These are phyloP conservation scores for Pichia sp. DNA, from an alignment of 1,139 yeast species.

Conservation along the genomic window DNA sequence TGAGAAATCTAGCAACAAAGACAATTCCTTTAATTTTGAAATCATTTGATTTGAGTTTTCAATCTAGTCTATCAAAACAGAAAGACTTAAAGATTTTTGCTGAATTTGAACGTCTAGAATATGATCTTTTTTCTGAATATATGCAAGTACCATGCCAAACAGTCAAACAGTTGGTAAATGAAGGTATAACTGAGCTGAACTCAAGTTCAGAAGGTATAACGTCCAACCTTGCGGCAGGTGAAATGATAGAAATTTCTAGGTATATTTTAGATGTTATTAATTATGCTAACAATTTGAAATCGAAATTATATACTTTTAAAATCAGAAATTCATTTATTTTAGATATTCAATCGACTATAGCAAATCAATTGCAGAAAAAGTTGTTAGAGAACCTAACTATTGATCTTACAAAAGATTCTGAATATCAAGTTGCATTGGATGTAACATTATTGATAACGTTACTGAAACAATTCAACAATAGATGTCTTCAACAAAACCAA, in stretches of 20 bases:
- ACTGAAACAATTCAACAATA: constrained; percentile 20
- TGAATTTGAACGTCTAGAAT: constrained; percentile 44
- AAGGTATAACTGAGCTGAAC: constrained; percentile 40
- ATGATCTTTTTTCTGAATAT: constrained; percentile 51
- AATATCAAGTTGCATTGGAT: constrained; percentile 26
- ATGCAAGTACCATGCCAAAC: constrained; percentile 45
- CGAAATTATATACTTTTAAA: constrained; percentile 20
- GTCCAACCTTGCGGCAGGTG: constrained; percentile 13
- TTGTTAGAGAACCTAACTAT: constrained; percentile 14
- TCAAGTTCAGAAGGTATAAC: constrained; percentile 34
- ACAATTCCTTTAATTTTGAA: constrained; percentile 44
- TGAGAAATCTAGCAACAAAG: constrained; percentile 40
- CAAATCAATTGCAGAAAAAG: constrained; percentile 20
- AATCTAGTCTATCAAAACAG: constrained; percentile 35
- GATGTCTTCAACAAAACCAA: too few species aligned
- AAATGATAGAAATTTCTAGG: constrained; percentile 31
- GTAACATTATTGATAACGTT: constrained; percentile 21
- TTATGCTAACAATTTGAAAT: constrained; percentile 41
- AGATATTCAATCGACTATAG: constrained; percentile 24
- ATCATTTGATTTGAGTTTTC: constrained; percentile 44
- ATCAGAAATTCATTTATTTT: constrained; percentile 19
- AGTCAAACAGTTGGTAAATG: constrained; percentile 42
- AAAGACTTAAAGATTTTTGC: constrained; percentile 36
- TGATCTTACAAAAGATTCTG: constrained; percentile 22
- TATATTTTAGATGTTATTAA: constrained; percentile 49